Evolutionary conservation across 352 stramenopile species (phyloP).

Genomic region (Pythium phragmiticola): DNA sequence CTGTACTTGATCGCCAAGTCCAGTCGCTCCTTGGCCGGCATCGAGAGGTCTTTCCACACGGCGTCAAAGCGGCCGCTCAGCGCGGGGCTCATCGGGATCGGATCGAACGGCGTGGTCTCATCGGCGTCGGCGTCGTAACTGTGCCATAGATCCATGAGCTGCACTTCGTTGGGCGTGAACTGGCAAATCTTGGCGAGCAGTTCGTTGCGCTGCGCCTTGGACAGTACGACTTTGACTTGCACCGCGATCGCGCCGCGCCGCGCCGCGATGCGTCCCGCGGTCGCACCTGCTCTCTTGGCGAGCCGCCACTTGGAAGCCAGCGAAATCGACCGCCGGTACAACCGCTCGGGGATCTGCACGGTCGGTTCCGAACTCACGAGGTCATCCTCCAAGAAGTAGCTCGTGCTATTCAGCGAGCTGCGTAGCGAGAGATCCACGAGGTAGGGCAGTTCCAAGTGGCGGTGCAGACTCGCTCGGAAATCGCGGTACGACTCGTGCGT

Average conservation of each 20-base stretch:
- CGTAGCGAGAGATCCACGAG: conserved; percentile 69
- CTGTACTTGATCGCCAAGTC: conserved; percentile 81
- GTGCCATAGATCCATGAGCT: conserved; percentile 68
- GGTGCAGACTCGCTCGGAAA: conserved; percentile 56
- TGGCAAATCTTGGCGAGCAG: conserved; percentile 44
- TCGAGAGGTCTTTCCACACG: conserved; percentile 63
- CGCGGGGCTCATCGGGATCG: conserved; percentile 56
- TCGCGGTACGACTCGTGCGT: conserved; percentile 60
- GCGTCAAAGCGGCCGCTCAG: conserved; percentile 65
- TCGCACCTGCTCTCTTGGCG: conserved; percentile 29
- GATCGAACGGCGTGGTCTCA: conserved; percentile 46
- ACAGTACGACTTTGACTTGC: conserved; percentile 41
- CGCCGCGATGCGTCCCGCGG: conserved; percentile 34
- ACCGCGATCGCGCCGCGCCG: conserved; percentile 51
- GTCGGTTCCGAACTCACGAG: conserved; percentile 35
- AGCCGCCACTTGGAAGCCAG: conserved; percentile 46
- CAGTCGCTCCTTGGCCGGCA: conserved; percentile 58
- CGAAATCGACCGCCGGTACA: conserved; percentile 22
- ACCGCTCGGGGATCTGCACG: conserved; percentile 39
- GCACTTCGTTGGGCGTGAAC: conserved; percentile 52
- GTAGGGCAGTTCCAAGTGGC: conserved; percentile 59
- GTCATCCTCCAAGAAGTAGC: conserved; percentile 55
- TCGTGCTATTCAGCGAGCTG: conserved; percentile 60
- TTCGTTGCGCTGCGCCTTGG: conserved; percentile 42
- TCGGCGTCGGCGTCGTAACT: conserved; percentile 42